phyloP scores from a whole-genome alignment of 2,329 filamentous ascomycete species.

The Aphanoascus verrucosus region DNA sequence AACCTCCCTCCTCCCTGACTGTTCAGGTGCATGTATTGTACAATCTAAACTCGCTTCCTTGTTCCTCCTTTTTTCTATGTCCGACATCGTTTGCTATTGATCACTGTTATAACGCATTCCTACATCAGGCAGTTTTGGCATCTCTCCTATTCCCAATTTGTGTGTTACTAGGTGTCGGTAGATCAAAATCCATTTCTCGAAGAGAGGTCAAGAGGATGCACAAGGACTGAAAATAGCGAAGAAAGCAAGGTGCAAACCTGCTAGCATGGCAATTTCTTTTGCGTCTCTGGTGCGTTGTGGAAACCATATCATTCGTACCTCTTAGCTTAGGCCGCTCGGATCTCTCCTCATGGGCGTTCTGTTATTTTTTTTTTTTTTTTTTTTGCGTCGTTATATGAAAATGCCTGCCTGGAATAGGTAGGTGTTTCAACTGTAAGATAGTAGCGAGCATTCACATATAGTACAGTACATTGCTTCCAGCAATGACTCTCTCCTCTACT shows the following conservation, averaged over 20 bases:
- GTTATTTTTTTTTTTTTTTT: not conserved
- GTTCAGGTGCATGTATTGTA: slow-evolving; percentile 6
- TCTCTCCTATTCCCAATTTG: slow-evolving; percentile 2
- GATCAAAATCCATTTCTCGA: not conserved
- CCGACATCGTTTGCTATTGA: not conserved
- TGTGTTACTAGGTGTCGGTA: slow-evolving; percentile 4
- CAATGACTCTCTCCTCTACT: not conserved
- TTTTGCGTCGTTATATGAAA: too few species aligned
- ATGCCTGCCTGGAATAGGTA: not conserved
- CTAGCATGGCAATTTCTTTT: not conserved
- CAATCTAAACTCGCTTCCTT: slow-evolving; percentile 8
- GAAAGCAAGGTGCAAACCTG: not conserved
- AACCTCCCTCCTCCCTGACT: not conserved
- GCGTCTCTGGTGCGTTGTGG: not conserved
- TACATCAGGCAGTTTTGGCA: not conserved
- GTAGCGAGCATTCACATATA: slow-evolving; percentile 5
- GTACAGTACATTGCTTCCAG: not conserved
- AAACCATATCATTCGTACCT: not conserved
- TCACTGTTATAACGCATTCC: not conserved
- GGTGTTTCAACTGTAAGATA: slow-evolving; percentile 1
- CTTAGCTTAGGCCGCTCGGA: not conserved
- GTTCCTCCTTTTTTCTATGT: not conserved
- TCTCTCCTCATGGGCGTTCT: slow-evolving; percentile 7
- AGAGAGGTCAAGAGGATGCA: not conserved
- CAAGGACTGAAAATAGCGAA: not conserved